Base-by-base conservation (phyloP, 306 rosid genomes). In the Fragaria iinumae region DNA sequence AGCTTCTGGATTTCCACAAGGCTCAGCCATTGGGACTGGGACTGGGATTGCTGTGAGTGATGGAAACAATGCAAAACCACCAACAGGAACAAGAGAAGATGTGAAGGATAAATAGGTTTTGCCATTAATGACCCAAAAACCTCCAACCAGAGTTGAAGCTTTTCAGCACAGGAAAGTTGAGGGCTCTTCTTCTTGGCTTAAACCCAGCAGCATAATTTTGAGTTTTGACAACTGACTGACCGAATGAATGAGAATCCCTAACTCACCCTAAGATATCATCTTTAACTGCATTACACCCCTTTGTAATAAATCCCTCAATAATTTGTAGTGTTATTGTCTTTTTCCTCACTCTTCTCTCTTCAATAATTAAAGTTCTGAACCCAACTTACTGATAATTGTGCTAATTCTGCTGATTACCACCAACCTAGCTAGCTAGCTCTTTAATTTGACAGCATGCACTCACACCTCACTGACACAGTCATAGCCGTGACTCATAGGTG, bases 1-100 rank as follows among this genome's bases (percentile, higher is more conserved):
- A 92, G 90, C 76, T 84, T 74, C 65, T 82, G 92, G 71, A 89
- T 78, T 78, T 86, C 86, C 56, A 83, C 53, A 75, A 95, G 94
- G 77, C 86, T 67, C 59, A 84, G 90, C 71, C 69, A 64, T 32
- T 64, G 69, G 38, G 88, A 77, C 75, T 90, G 83, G 72, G 88
- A 83, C 59, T 57, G 79, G 64, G 77, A 73, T 86, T 89, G 91
- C 53, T 84, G 66, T 77, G 98, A 83, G 48, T 53, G 79, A 45
- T 63, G 81, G 73, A 82, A 65, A 45, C 85, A 69, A 59, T 90
- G 89, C 49, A 83, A 81, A 74, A 86, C 62, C 50, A 80, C n/a
- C 53, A 87, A 49, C 50, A 88, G 67, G 56, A 84, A 77, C 18
- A 82, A 77, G 29, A 82, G 84, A 76, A 76, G 83, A 82, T 23